Base-by-base conservation (phyloP, 2,329 filamentous ascomycete species). In the Diaporthe citri region DNA sequence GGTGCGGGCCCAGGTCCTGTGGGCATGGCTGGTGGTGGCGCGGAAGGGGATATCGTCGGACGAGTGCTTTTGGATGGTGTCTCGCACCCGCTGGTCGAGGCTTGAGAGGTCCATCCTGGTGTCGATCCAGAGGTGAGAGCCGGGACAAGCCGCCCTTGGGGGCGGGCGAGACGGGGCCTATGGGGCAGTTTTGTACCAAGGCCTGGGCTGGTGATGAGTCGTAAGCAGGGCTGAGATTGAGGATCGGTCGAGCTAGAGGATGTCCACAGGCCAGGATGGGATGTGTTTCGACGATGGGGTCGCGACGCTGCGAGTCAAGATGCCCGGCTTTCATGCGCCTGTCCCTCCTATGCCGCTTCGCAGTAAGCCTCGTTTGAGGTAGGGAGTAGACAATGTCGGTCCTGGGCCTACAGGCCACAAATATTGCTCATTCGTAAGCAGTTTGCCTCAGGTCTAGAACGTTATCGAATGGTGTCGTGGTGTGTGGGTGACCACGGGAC, bases 1-100 rank as follows among this genome's bases (percentile, higher is more conserved):
- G 67, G 97, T 98, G 81, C 93, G 93, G 52, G 97, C 97, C 97
- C 97, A 99, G 28, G 97, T 99, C 80, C 93, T 93, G 86, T 98
- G 97, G 66, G 92, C 85, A 83, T 98, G 92, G 71, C 90, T 87
- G 75, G 90, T 87, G 74, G 88, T 89, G 8, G 94, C 94, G 82
- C 93, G 94, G 86, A 98, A 98, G 57, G 95, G 91, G 52, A 97
- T 79, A 60, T 80, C 81, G 73, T 86, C 83, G 13, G 36, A n/a
- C 0, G 76, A 73, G 55, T 72, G 73, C 51, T 74, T 76, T 22
- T 76, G 64, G 60, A 77, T 72, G 52, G 52, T 51, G 52, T 76
- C 71, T 34, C 73, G 64, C 59, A 76, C 71, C 55, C 74, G 76
- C 71, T 72, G 71, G 76, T 76, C 74, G 7, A 77, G 74, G 34